phyloP scores from a whole-genome alignment of 2,329 filamentous ascomycete species.

The Trichoderma arundinaceum region DNA sequence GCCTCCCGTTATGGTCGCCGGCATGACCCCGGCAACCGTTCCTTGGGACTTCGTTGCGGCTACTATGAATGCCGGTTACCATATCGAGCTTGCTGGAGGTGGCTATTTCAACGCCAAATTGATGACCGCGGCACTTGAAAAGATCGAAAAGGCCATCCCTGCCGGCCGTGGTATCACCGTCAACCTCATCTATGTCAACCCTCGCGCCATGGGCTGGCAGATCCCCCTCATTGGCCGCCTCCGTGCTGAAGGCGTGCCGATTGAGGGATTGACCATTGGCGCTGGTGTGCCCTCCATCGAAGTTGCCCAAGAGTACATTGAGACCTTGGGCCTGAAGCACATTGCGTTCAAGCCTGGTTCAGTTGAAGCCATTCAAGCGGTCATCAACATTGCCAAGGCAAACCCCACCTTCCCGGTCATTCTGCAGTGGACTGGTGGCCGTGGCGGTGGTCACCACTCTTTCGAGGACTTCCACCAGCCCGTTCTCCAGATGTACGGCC shows the following conservation, averaged over 20 bases:
- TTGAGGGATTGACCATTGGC: slow-evolving; percentile 90
- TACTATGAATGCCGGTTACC: slow-evolving; percentile 94
- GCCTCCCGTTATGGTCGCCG: slow-evolving; percentile 86
- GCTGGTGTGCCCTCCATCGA: slow-evolving; percentile 93
- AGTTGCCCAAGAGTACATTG: slow-evolving; percentile 90
- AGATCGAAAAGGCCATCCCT: slow-evolving; percentile 84
- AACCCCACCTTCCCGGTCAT: slow-evolving; percentile 93
- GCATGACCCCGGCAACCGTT: slow-evolving; percentile 91
- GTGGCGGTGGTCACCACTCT: slow-evolving; percentile 92
- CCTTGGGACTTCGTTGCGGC: slow-evolving; percentile 91
- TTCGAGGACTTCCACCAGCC: slow-evolving; percentile 96
- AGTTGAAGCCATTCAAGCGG: slow-evolving; percentile 82
- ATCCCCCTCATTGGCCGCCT: slow-evolving; percentile 83
- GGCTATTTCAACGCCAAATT: slow-evolving; percentile 84
- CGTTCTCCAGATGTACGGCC: slow-evolving; percentile 86
- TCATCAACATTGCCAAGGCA: slow-evolving; percentile 93
- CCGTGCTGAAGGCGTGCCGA: slow-evolving; percentile 83
- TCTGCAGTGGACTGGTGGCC: slow-evolving; percentile 92
- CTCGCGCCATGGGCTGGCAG: slow-evolving; percentile 89
- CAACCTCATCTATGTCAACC: slow-evolving; percentile 91
- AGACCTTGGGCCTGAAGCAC: slow-evolving; percentile 90
- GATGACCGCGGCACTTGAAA: slow-evolving; percentile 81
- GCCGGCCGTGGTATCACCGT: slow-evolving; percentile 86
- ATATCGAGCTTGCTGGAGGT: slow-evolving; percentile 87
- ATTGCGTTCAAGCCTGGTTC: slow-evolving; percentile 95